These are phyloP conservation scores for Clavariopsis aquatica DNA, from an alignment of 495 filamentous ascomycete species.

Conservation along the genomic window DNA sequence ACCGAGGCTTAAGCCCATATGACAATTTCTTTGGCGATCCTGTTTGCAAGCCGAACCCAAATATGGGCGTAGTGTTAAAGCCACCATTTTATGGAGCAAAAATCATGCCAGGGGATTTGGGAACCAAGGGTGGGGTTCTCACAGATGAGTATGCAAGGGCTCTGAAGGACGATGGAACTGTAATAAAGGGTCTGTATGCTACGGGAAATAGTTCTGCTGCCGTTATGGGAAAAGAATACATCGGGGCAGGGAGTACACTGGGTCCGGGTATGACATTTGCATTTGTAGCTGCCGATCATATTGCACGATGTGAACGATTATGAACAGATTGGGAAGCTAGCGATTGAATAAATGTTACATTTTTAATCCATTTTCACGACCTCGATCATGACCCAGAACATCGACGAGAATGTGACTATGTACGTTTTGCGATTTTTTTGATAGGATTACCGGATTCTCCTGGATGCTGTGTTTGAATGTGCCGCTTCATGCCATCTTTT, in stretches of 20 bases:
- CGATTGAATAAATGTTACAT: too few relatives aligned
- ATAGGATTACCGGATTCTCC: background rate
- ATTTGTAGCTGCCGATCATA: slow-evolving; percentile 11
- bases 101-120: slow-evolving; percentile 37
- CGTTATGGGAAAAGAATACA: slow-evolving; percentile 7
- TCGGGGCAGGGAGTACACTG: slow-evolving; percentile 13
- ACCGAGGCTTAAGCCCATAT: slow-evolving; percentile 33
- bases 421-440: background rate
- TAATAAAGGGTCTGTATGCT: slow-evolving; percentile 39
- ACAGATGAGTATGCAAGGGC: slow-evolving; percentile 36
- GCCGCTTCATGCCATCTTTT: background rate
- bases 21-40: slow-evolving; percentile 39
- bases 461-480: background rate
- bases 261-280: slow-evolving; percentile 14
- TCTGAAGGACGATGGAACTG: slow-evolving; percentile 19
- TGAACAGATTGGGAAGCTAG: too few relatives aligned
- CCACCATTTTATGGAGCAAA: slow-evolving; percentile 39
- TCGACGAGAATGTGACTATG: background rate
- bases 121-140: slow-evolving; percentile 38
- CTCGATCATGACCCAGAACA: background rate
- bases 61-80: slow-evolving; percentile 30
- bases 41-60: slow-evolving; percentile 30
- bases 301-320: too few relatives aligned
- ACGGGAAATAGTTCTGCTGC: slow-evolving; percentile 20
- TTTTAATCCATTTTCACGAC: too few relatives aligned